Base-by-base conservation (phyloP, 768 basidiomycete genomes). In the Psilocybe sp. region DNA sequence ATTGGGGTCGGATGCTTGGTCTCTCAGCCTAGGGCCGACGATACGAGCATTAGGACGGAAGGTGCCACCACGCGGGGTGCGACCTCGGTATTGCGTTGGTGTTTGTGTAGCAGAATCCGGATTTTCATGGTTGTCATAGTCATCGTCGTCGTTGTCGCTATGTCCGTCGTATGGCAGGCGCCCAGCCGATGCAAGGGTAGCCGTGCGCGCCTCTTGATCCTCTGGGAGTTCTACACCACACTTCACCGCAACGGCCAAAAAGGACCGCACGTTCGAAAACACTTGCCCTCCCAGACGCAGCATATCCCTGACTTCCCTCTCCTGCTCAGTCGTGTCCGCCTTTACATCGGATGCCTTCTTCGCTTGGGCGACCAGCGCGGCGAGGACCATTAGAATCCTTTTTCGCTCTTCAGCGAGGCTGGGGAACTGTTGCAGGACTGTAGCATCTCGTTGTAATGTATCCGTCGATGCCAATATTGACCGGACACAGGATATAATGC, bases 401-500 rank as follows among this genome's bases (percentile, higher is more conserved):
- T 91, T 89, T 38, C 96, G 84, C 60, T 92, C 89, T 48, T 84
- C 77, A 3, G 82, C 82, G 34, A 99, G 76, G 3, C 74, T 52
- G 0, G 87, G 80, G 58, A 82, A 84, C 40, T 71, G 75, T 55
- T 77, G 80, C 15, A 99, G 77, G 16, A 89, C 69, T 0, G 78
- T 76, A 1, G 92, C 87, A 55, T 96, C 92, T 40, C 91, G 85
- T 36, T 85, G 82, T 18, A 97, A 76, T 48, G 92, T 95, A 50
- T 89, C 89, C 13, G 92, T 85, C 10, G 87, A 80, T 23, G 85
- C 81, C 39, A 99, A 78, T 14, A 96, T 87, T 23, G 86, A 82
- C 31, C 95, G 87, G 41, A 98, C 92, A 47, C 90, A 92, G 11
- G 92, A 93, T 57, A 99, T 94, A 52, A 98, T 88, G 67, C 86